These are phyloP conservation scores for Magnaporthales sp. DNA, from an alignment of 2,329 filamentous ascomycete genomes.

Conservation along the genomic window DNA sequence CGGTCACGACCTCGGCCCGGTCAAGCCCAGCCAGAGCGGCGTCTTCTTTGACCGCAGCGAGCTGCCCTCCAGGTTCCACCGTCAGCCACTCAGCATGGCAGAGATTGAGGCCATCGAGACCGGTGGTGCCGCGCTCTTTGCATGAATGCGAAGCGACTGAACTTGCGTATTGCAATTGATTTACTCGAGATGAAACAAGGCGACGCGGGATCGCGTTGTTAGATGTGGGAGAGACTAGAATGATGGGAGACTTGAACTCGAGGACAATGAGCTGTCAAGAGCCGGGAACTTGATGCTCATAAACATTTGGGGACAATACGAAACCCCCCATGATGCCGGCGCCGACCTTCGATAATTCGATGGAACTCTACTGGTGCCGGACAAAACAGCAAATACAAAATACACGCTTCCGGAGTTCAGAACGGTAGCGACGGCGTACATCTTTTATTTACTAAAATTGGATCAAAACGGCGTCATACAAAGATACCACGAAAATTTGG, in stretches of 20 bases:
- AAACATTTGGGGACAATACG: background rate
- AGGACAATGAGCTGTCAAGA: background rate
- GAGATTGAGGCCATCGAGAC: conserved; percentile 97
- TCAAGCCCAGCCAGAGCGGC: conserved; percentile 57
- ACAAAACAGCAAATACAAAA: background rate
- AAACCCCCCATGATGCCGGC: background rate
- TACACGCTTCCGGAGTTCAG: background rate
- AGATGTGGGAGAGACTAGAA: background rate
- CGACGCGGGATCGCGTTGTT: background rate
- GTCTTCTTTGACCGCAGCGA: conserved; percentile 84
- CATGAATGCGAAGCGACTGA: conserved; percentile 21
- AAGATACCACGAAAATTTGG: background rate
- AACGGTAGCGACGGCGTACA: background rate
- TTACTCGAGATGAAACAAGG: background rate
- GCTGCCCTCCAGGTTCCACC: conserved; percentile 75
- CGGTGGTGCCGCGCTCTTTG: conserved; percentile 62
- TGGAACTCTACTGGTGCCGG: background rate
- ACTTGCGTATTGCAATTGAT: background rate
- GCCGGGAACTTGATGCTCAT: background rate
- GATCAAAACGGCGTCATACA: background rate
- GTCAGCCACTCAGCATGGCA: conserved; percentile 60
- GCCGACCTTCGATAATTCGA: background rate
- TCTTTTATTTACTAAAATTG: background rate
- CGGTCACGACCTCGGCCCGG: conserved; percentile 63
- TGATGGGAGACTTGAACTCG: background rate